phyloP scores from a whole-genome alignment of 441 rosid species.

The Pelargonium myrrhifolium region DNA sequence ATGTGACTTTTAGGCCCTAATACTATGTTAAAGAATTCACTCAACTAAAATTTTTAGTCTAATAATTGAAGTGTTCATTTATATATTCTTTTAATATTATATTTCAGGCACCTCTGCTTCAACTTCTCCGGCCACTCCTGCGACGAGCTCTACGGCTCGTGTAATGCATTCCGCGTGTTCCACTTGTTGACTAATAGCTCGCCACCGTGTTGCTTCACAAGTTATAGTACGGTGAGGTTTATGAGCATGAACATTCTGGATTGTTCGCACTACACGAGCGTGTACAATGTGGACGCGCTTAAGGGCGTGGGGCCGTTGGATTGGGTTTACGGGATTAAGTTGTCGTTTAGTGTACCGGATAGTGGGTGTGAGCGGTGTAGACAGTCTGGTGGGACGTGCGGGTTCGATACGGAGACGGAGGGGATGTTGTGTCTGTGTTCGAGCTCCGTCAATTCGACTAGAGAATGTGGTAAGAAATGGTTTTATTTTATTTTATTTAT shows the following conservation, averaged over 20 bases:
- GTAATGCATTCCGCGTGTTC: constrained; percentile 63
- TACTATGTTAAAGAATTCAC: no score
- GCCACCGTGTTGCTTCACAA: constrained; percentile 82
- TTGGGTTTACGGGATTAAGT: constrained; percentile 74
- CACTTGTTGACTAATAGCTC: constrained; percentile 30
- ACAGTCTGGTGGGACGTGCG: constrained; percentile 69
- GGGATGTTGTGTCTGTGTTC: constrained; percentile 65
- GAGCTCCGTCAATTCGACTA: constrained; percentile 40
- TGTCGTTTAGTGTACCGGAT: constrained; percentile 57
- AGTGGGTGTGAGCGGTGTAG: constrained; percentile 63
- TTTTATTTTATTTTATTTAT: neutral
- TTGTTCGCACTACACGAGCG: constrained; percentile 65
- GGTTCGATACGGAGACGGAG: constrained; percentile 63
- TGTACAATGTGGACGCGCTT: constrained; percentile 44
- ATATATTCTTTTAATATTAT: no score
- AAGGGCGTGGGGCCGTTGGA: constrained; percentile 53
- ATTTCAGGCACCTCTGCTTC: constrained; percentile 69
- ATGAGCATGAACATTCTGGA: constrained; percentile 86
- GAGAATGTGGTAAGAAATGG: constrained; percentile 56
- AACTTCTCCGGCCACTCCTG: constrained; percentile 67
- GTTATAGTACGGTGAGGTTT: constrained; percentile 63
- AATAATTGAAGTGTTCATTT: no score
- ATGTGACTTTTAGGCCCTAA: no score
- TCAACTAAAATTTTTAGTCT: no score
- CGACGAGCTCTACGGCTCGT: constrained; percentile 63